Conservation (phyloP, 2,329 filamentous ascomycete genomes). For the Aureobasidium subglaciale region DNA sequence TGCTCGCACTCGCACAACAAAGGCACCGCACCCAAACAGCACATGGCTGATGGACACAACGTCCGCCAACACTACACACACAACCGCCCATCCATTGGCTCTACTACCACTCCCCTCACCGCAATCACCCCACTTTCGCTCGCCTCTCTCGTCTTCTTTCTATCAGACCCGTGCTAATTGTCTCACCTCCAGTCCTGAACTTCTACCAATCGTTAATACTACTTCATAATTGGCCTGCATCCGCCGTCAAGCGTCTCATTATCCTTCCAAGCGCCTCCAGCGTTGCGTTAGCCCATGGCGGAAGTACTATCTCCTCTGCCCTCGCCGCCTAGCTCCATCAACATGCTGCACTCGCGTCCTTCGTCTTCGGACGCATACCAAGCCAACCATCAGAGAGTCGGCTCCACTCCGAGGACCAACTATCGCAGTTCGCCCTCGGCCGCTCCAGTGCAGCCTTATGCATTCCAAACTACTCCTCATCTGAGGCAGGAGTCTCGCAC, state of each 20-base stretch:
- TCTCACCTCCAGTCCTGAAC: neutral
- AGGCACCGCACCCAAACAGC: constrained; percentile 10
- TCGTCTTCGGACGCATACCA: constrained; percentile 43
- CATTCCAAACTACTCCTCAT: constrained; percentile 46
- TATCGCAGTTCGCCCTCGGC: constrained; percentile 36
- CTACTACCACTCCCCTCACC: neutral
- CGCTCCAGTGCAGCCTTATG: constrained; percentile 43
- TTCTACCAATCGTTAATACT: constrained; percentile 9
- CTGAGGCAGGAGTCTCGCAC: constrained; percentile 51
- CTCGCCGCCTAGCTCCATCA: constrained; percentile 40
- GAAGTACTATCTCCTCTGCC: constrained; percentile 43
- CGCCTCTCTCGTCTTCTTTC: neutral
- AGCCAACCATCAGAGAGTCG: constrained; percentile 33
- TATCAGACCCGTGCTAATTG: neutral
- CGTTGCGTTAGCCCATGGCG: constrained; percentile 27
- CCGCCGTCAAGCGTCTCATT: neutral
- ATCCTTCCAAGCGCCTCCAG: neutral
- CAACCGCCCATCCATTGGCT: neutral
- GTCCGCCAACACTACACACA: constrained; percentile 6
- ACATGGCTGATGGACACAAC: constrained; percentile 8
- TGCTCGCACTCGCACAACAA: constrained; percentile 9
- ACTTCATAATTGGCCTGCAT: constrained; percentile 3
- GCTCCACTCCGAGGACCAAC: constrained; percentile 36
- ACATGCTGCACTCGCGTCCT: constrained; percentile 40
- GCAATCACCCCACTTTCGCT: neutral